Evolutionary conservation across 192 early-diverging fungal species (phyloP).

Genomic region (Backusella psychrophila): DNA sequence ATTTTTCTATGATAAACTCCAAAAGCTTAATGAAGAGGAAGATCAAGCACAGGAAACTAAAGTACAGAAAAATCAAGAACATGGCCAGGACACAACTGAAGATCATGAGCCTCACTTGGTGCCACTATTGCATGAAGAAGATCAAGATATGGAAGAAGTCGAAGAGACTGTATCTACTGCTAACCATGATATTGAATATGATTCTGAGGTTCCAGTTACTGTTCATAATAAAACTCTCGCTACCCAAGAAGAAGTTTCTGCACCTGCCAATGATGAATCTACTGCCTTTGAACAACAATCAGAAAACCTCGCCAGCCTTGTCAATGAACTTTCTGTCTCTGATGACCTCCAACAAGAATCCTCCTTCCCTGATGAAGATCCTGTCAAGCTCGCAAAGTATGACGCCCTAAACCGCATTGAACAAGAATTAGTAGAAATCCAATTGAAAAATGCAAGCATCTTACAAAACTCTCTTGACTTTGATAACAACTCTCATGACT

Average conservation of each 20-base stretch:
- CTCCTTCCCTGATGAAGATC: background rate
- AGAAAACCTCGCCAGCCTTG: background rate
- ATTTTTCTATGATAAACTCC: background rate
- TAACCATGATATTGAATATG: background rate
- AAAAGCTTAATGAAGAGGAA: background rate
- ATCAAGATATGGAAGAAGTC: slow-evolving; percentile 7
- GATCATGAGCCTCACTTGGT: background rate
- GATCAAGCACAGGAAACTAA: background rate
- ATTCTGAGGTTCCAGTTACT: background rate
- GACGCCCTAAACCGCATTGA: slow-evolving; percentile 9
- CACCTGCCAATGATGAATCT: background rate
- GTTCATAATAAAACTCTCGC: background rate
- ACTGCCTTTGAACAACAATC: background rate
- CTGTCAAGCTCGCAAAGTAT: slow-evolving; percentile 5
- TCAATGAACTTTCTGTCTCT: background rate
- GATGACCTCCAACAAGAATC: background rate
- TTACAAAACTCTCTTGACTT: slow-evolving; percentile 7
- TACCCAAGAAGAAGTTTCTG: background rate
- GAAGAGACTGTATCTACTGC: background rate
- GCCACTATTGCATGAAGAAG: background rate
- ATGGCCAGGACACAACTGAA: background rate
- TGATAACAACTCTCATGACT: background rate
- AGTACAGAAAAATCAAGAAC: background rate
- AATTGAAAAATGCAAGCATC: background rate
- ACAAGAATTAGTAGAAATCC: slow-evolving; percentile 5